A percentile compares a stretch with the other conserved stretches of the same genome.
These are phyloP conservation scores for Mycena chlorophos DNA, from an alignment of 768 basidiomycete species.

Conservation along the genomic window DNA sequence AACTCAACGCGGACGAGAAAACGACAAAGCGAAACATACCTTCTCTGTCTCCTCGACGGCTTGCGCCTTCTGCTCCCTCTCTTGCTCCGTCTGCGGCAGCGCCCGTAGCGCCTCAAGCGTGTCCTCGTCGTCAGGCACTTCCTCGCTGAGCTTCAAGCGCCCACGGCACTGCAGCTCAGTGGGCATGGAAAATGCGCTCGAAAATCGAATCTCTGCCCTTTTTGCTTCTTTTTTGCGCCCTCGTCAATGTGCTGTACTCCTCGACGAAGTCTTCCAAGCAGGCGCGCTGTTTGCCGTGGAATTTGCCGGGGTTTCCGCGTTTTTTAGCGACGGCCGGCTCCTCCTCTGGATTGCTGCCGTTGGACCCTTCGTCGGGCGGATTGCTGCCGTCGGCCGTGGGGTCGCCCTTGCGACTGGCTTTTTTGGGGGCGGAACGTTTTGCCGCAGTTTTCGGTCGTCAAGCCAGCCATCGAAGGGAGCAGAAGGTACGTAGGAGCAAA, in stretches of 20 bases:
- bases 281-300: not conserved
- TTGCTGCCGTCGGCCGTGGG: too few species aligned
- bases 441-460: too few species aligned
- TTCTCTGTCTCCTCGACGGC: not conserved
- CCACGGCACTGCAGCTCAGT: not conserved
- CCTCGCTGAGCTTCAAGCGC: not conserved
- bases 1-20: not conserved
- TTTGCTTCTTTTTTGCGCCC: not conserved
- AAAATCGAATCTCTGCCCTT: too few species aligned
- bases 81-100: not conserved
- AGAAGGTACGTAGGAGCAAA: too few species aligned
- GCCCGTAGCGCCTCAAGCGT: not conserved
- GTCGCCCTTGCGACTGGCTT: too few species aligned
- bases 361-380: too few species aligned
- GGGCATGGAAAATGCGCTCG: not conserved
- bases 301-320: slow-evolving; percentile 2
- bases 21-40: not conserved
- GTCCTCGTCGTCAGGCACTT: not conserved
- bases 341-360: too few species aligned
- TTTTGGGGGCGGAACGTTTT: too few species aligned
- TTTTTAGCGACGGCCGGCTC: too few species aligned
- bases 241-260: not conserved
- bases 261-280: not conserved
- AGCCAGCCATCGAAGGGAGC: too few species aligned
- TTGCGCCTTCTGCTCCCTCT: not conserved